These are phyloP conservation scores for Pseudonitzschia multiseries DNA, from an alignment of 108 stramenopile species.

Conservation along the genomic window DNA sequence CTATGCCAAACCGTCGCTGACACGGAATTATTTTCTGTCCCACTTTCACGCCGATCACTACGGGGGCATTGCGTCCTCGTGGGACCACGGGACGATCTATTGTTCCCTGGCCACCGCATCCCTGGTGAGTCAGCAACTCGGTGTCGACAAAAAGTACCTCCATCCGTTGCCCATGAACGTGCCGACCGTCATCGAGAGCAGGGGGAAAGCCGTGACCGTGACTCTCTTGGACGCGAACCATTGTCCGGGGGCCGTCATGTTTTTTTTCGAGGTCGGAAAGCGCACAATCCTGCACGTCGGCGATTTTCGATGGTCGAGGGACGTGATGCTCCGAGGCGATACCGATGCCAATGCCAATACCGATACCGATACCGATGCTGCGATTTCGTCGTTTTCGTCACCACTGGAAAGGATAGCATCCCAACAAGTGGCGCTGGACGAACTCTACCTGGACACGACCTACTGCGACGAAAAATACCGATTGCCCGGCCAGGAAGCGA, in stretches of 20 bases:
- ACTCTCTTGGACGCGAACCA: constrained; percentile 80
- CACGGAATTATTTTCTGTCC: constrained; percentile 79
- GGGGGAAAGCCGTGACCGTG: constrained; percentile 55
- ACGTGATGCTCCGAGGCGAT: constrained; percentile 61
- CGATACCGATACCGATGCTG: too few species aligned
- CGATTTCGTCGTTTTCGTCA: too few species aligned
- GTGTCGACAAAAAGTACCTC: constrained; percentile 54
- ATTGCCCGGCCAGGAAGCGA: constrained; percentile 54
- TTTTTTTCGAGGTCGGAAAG: constrained; percentile 76
- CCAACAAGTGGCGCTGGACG: constrained; percentile 38
- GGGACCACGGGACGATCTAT: constrained; percentile 74
- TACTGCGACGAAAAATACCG: constrained; percentile 71
- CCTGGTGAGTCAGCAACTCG: constrained; percentile 52
- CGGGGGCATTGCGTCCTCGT: constrained; percentile 56
- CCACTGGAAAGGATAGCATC: constrained; percentile 36
- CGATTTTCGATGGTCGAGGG: constrained; percentile 69
- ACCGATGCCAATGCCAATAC: too few species aligned
- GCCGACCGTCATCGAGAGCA: constrained; percentile 57
- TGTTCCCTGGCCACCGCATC: constrained; percentile 70
- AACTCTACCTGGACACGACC: constrained; percentile 72
- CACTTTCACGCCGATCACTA: constrained; percentile 79
- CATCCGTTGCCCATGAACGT: constrained; percentile 71
- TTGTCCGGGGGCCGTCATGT: constrained; percentile 86
- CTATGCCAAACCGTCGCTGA: constrained; percentile 55
- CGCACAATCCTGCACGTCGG: constrained; percentile 62